Percentiles rank a stretch among this genome's conserved stretches.
These are phyloP conservation scores for Alloteropsis semialata DNA, from an alignment of 176 grass and related monocot genomes.

Conservation along the genomic window DNA sequence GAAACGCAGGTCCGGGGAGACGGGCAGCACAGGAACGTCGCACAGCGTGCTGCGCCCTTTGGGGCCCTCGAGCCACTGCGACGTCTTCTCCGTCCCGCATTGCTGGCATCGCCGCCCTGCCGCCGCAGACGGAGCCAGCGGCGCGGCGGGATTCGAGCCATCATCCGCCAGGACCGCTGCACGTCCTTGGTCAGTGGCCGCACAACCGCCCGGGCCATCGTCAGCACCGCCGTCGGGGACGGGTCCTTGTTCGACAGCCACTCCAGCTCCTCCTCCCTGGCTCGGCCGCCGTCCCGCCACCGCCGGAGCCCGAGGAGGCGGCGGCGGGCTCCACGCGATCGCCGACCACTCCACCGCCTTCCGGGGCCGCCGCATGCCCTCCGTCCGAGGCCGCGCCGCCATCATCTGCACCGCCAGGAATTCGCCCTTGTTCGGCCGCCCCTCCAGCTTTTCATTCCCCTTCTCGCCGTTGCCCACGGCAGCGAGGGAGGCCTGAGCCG, in stretches of 20 bases:
- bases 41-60: constrained; percentile 49
- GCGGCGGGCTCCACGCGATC: not conserved
- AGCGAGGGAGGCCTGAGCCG: not conserved
- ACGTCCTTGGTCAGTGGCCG: constrained; percentile 22
- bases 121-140: not conserved
- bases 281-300: not conserved
- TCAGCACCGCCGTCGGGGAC: constrained; percentile 44
- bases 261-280: constrained; percentile 17
- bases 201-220: constrained; percentile 27
- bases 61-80: constrained; percentile 52
- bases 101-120: constrained; percentile 24
- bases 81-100: constrained; percentile 42
- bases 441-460: constrained; percentile 38
- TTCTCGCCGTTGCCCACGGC: constrained; percentile 29
- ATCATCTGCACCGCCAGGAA: constrained; percentile 36
- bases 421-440: constrained; percentile 39
- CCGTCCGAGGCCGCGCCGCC: constrained; percentile 31
- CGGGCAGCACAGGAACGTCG: constrained; percentile 61
- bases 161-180: not conserved
- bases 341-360: not conserved
- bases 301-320: not conserved
- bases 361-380: constrained; percentile 1
- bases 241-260: constrained; percentile 45
- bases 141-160: not conserved
- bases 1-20: constrained; percentile 36